phyloP scores from a whole-genome alignment of 805 yeast species.

The Wickerhamomyces kurtzmanii region DNA sequence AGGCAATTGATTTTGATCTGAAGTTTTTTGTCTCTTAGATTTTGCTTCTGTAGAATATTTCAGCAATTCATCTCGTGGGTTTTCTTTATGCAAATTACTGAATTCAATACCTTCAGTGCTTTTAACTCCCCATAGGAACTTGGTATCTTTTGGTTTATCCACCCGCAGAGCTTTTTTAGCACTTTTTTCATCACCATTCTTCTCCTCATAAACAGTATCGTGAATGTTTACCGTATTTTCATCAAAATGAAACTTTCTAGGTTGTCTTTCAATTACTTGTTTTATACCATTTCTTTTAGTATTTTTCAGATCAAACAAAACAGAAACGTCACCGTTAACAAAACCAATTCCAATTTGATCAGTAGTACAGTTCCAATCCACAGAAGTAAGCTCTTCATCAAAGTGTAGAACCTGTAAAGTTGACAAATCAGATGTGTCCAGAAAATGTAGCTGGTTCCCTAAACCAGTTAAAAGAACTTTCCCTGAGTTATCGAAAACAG shows the following conservation, averaged over 20 bases:
- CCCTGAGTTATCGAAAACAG: conserved; percentile 4
- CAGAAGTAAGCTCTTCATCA: conserved; percentile 4
- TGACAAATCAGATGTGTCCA: conserved; percentile 13
- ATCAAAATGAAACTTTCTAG: conserved; percentile 8
- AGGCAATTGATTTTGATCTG: too few relatives aligned
- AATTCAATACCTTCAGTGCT: background rate
- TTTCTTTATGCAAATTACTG: background rate
- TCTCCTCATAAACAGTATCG: conserved; percentile 7
- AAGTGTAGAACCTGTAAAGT: conserved; percentile 4
- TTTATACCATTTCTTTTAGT: conserved; percentile 14
- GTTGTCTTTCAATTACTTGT: conserved; percentile 9
- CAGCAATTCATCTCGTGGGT: conserved; percentile 1
- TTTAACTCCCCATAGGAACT: conserved; percentile 8
- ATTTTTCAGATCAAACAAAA: conserved; percentile 10
- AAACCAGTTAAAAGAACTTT: conserved; percentile 2
- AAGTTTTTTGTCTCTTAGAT: too few relatives aligned
- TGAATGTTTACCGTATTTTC: conserved; percentile 4
- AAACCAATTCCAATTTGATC: conserved; percentile 17
- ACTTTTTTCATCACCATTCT: conserved; percentile 6
- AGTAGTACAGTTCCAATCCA: conserved; percentile 11
- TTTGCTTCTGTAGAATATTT: too few relatives aligned
- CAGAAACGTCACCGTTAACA: conserved; percentile 4
- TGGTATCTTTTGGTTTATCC: conserved; percentile 5
- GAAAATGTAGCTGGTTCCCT: conserved; percentile 4
- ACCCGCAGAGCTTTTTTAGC: background rate